Evolutionary conservation across 345 rosid genomes (phyloP), one percentile per base, ranked within the genome.

Genomic region (Gossypium bickii): DNA sequence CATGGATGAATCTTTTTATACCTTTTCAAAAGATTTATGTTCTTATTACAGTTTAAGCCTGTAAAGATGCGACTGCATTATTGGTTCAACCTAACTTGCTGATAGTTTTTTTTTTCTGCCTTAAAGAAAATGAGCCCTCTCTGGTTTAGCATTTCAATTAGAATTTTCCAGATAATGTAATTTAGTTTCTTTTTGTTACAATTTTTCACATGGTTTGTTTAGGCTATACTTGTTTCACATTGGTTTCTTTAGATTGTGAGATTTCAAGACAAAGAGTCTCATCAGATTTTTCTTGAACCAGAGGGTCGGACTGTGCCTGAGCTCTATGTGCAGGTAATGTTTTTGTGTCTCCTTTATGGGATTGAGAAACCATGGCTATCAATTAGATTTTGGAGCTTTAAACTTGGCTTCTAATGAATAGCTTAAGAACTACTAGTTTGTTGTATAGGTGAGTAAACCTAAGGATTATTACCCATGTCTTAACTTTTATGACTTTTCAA

Each of bases 261-360:
- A 82, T 94, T 94, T 86, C 80, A 89, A 76, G 97, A 92, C 82
- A 92, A 94, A 79, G 98, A 94, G 81, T 94, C 97, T 64, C 98
- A 94, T 91, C 98, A 94, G 77, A 92, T 94, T 83, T 94, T 94
- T 81, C 97, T 94, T 9, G 98, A 94, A 82, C 98, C 98, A 66
- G 98, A 94, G 81, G 98, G 98, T 61, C 91, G 98, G 72, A 88
- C 80, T 78, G 97, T 92, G 77, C 98, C 95, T 13, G 98, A 94
- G 85, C 90, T 94, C 64, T 94, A 94, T 79, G 97, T 94, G 77
- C 97, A 94, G 98, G 98, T 94, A 57, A 69, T 74, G 57, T 66
- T 78, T 65, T 75, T 22, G 24, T 62, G 68, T 48, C 48, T 70
- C 60, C 20, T 69, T 51, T 52, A 29, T 34, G 41, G 41, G 41